phyloP scores from a whole-genome alignment of 805 yeast genomes.

The Metschnikowia drakensbergensis region DNA sequence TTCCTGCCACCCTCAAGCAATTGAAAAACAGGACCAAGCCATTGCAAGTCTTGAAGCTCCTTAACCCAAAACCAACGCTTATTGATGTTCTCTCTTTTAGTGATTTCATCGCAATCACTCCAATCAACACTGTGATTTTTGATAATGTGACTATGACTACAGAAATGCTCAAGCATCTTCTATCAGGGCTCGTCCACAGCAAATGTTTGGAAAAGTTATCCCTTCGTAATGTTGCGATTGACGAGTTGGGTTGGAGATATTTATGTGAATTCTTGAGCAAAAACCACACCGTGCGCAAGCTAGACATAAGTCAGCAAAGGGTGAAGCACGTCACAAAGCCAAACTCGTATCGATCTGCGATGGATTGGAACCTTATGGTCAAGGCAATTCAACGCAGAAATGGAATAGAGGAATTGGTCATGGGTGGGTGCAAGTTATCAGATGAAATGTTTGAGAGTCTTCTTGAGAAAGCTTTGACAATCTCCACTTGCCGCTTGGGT shows the following conservation, averaged over 20 bases:
- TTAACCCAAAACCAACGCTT: slow-evolving; percentile 56
- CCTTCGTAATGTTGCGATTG: slow-evolving; percentile 53
- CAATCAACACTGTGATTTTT: slow-evolving; percentile 51
- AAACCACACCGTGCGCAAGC: slow-evolving; percentile 43
- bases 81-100: slow-evolving; percentile 55
- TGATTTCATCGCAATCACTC: slow-evolving; percentile 54
- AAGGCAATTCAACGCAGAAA: slow-evolving; percentile 41
- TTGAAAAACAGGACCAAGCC: slow-evolving; percentile 49
- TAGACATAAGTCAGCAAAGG: slow-evolving; percentile 56
- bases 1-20: slow-evolving; percentile 51
- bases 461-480: slow-evolving; percentile 37
- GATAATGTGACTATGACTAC: slow-evolving; percentile 54
- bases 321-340: slow-evolving; percentile 44
- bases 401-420: slow-evolving; percentile 55
- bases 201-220: slow-evolving; percentile 48
- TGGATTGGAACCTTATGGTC: slow-evolving; percentile 53
- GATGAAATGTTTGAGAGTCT: slow-evolving; percentile 40
- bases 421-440: slow-evolving; percentile 51
- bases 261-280: slow-evolving; percentile 46
- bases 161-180: slow-evolving; percentile 49
- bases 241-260: slow-evolving; percentile 47
- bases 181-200: slow-evolving; percentile 45
- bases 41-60: slow-evolving; percentile 49
- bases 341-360: slow-evolving; percentile 36
- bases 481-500: slow-evolving; percentile 49